Percentiles rank a stretch among this genome's conserved stretches.
These are phyloP conservation scores for Akanthomyces lecanii DNA, from an alignment of 2,329 filamentous ascomycete genomes.

Conservation along the genomic window DNA sequence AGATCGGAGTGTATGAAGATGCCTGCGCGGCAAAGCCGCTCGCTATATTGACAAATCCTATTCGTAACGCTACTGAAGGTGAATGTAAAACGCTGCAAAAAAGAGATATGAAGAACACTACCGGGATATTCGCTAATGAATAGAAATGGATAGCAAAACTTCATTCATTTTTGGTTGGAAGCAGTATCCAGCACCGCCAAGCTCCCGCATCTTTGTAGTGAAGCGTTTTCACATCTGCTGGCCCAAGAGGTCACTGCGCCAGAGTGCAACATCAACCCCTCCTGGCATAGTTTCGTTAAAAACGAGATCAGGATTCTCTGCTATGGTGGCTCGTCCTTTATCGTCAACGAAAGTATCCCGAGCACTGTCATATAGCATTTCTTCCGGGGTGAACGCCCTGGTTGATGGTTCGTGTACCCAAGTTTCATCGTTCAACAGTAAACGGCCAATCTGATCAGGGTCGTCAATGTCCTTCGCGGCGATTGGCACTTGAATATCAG, in stretches of 20 bases:
- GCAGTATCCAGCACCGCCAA: not conserved
- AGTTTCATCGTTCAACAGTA: not conserved
- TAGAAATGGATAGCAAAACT: not conserved
- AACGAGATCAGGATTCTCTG: not conserved
- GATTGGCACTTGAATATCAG: constrained; percentile 39
- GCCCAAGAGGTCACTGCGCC: not conserved
- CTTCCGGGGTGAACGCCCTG: not conserved
- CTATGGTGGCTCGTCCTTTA: not conserved
- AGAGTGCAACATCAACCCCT: not conserved
- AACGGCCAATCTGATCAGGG: not conserved
- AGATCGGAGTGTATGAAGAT: not conserved
- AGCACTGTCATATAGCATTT: not conserved
- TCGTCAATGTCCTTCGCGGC: constrained; percentile 33
- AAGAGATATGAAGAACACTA: not conserved
- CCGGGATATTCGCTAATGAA: not conserved
- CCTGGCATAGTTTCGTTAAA: not conserved
- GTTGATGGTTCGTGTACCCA: not conserved
- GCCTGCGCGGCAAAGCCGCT: not conserved
- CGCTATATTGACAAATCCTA: not conserved
- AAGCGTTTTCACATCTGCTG: no score
- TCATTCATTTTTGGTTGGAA: not conserved
- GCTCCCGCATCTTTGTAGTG: not conserved
- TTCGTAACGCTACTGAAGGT: not conserved
- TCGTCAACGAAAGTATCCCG: not conserved
- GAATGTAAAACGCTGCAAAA: not conserved